Conservation (phyloP, 805 yeast species). For the Saccharomycopsis malanga region DNA sequence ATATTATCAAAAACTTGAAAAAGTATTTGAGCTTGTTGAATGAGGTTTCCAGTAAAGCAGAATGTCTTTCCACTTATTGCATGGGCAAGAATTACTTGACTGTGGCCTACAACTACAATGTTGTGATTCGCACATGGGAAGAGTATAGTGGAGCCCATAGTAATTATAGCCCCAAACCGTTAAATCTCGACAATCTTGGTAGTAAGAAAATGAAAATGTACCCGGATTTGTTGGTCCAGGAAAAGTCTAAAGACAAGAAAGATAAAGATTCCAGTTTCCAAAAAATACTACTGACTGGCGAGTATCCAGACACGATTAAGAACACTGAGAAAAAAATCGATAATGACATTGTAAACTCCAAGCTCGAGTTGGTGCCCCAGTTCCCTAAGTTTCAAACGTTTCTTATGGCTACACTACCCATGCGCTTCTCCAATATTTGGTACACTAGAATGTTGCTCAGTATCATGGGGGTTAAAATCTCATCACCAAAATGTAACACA, state of each 20-base stretch:
- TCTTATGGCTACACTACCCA: background rate
- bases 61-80: background rate
- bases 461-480: too few species aligned
- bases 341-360: too few species aligned
- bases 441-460: too few species aligned
- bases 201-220: too few species aligned
- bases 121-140: background rate
- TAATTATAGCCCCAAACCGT: background rate
- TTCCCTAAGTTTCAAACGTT: conserved; percentile 1
- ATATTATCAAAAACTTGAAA: background rate
- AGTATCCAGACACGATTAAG: too few species aligned
- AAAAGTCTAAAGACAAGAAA: background rate
- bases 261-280: too few species aligned
- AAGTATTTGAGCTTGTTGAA: background rate
- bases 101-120: background rate
- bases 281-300: too few species aligned
- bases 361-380: too few species aligned
- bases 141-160: background rate
- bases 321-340: too few species aligned
- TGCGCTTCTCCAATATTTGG: background rate
- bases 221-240: too few species aligned
- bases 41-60: background rate
- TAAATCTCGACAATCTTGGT: background rate
- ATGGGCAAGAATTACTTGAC: background rate
- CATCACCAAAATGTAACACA: too few species aligned